Percentiles rank a stretch among this genome's conserved stretches.
Evolutionary conservation across 2,329 filamentous ascomycete species (phyloP).

Genomic region (Periconia sp.): DNA sequence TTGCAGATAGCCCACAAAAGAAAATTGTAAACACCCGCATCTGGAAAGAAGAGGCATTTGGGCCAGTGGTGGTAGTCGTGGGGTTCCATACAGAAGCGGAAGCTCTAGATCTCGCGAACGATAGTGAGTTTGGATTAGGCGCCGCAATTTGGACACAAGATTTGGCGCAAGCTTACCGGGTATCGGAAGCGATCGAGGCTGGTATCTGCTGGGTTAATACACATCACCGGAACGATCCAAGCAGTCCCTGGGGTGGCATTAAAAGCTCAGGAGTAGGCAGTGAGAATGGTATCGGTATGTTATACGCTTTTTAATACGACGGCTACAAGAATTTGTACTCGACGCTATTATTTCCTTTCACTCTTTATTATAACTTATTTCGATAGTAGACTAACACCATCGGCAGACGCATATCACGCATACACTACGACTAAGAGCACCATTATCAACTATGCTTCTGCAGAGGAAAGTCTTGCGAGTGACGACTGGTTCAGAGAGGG

Average conservation of each 20-base stretch:
- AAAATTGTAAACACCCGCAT: constrained; percentile 45
- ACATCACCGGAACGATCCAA: constrained; percentile 75
- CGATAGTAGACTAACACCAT: too few species aligned
- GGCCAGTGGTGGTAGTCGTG: constrained; percentile 58
- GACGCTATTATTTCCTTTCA: too few species aligned
- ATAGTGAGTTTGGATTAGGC: constrained; percentile 58
- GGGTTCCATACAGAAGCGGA: constrained; percentile 56
- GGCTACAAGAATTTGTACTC: too few species aligned
- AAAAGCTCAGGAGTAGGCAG: constrained; percentile 70
- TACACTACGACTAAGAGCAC: constrained; percentile 66
- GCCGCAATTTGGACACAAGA: constrained; percentile 60
- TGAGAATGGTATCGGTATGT: constrained; percentile 73
- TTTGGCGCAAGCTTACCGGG: constrained; percentile 55
- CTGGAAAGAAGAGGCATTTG: constrained; percentile 59
- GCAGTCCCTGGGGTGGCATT: constrained; percentile 72
- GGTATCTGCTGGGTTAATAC: constrained; percentile 57
- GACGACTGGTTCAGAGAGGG: constrained; percentile 75
- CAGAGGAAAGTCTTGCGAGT: constrained; percentile 56
- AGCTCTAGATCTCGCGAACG: constrained; percentile 56
- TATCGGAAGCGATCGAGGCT: constrained; percentile 55
- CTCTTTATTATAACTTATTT: too few species aligned
- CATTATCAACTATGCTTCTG: constrained; percentile 70
- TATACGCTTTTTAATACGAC: constrained; percentile 51
- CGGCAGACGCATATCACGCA: constrained; percentile 48
- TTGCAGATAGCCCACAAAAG: constrained; percentile 34